Percentiles rank a stretch among this genome's conserved stretches.
Conservation (phyloP, 805 yeast species). For the Maudiozyma bulderi region DNA sequence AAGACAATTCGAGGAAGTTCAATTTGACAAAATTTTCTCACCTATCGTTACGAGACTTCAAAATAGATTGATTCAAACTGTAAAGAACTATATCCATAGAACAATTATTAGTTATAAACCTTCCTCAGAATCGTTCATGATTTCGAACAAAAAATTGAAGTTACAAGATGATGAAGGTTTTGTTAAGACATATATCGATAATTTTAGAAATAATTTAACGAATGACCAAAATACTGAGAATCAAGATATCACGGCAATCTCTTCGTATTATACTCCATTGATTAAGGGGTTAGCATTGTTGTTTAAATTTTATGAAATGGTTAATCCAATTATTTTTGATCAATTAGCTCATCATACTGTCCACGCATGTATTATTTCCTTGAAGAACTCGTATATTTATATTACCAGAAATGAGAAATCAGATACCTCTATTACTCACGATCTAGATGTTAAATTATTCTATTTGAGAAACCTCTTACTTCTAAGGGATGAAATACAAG, state of each 20-base stretch:
- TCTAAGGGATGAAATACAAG: constrained; percentile 57
- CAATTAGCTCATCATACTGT: constrained; percentile 82
- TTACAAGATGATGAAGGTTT: constrained; percentile 13
- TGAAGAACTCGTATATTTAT: constrained; percentile 44
- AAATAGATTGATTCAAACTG: constrained; percentile 67
- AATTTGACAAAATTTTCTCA: constrained; percentile 51
- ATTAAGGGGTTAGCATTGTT: constrained; percentile 57
- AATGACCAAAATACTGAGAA: neutral
- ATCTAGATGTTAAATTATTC: constrained; percentile 51
- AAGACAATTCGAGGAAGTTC: constrained; percentile 27
- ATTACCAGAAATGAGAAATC: constrained; percentile 39
- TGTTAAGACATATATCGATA: constrained; percentile 5
- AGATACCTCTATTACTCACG: constrained; percentile 2
- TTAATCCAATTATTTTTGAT: constrained; percentile 72
- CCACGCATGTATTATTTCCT: constrained; percentile 60
- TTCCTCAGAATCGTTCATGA: constrained; percentile 54
- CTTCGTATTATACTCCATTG: constrained; percentile 58
- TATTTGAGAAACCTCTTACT: constrained; percentile 63
- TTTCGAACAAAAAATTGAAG: constrained; percentile 36
- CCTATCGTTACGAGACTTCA: constrained; percentile 74
- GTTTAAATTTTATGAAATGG: constrained; percentile 69
- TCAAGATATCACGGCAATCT: neutral
- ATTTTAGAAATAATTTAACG: neutral
- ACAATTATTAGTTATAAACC: constrained; percentile 61
- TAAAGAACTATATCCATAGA: constrained; percentile 62